Evolutionary conservation across 2,329 filamentous ascomycete genomes (phyloP).

Genomic region (Trichophyton simii): DNA sequence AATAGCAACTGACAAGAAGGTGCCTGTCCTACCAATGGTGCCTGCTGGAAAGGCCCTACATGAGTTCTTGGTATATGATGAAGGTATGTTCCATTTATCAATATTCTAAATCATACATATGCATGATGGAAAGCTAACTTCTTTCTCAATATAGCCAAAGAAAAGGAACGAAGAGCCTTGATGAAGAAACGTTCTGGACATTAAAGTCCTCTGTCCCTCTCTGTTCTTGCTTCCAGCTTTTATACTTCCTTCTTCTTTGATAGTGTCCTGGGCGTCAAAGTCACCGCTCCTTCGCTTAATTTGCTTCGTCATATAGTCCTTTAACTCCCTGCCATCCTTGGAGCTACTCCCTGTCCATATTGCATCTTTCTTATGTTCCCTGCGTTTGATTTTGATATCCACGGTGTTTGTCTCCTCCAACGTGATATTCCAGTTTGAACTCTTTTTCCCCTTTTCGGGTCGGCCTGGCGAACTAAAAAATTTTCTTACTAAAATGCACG

Average conservation of each 20-base stretch:
- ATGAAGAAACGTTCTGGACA: slow-evolving; percentile 50
- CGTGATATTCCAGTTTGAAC: not conserved
- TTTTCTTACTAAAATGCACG: slow-evolving; percentile 3
- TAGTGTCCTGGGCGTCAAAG: not conserved
- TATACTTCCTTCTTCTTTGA: not conserved
- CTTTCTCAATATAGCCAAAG: slow-evolving; percentile 43
- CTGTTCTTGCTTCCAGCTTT: too few relatives aligned
- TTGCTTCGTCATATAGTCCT: not conserved
- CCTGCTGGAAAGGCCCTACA: slow-evolving; percentile 75
- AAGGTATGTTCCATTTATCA: slow-evolving; percentile 40
- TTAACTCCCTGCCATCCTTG: not conserved
- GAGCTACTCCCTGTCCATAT: not conserved
- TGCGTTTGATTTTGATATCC: slow-evolving; percentile 27
- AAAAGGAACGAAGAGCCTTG: slow-evolving; percentile 52
- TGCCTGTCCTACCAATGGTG: slow-evolving; percentile 93
- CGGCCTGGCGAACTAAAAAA: not conserved
- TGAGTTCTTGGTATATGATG: slow-evolving; percentile 84
- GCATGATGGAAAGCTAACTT: slow-evolving; percentile 2
- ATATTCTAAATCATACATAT: not conserved
- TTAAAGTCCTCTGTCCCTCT: slow-evolving; percentile 3
- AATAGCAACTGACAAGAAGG: slow-evolving; percentile 69
- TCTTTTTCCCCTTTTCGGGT: not conserved
- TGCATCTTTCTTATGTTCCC: not conserved
- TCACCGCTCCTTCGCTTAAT: too few relatives aligned
- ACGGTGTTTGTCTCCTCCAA: slow-evolving; percentile 16